Percentiles rank a stretch among this genome's conserved stretches.
Conservation (phyloP, 768 basidiomycete genomes). For the Goffeauzyma gilvescens region DNA sequence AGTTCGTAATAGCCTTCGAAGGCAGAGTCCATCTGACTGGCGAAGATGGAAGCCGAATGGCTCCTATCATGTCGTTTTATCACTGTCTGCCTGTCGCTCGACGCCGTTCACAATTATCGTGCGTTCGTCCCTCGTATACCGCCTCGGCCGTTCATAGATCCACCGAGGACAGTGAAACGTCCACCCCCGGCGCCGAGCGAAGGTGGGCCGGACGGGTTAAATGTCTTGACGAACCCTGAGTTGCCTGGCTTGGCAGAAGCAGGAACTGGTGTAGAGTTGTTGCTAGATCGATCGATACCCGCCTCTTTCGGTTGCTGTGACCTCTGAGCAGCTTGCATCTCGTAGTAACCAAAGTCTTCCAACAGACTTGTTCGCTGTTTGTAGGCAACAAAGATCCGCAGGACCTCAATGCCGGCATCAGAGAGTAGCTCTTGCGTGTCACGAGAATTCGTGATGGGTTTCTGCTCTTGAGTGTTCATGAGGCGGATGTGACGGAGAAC, state of each 20-base stretch:
- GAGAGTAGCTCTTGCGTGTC: conserved; percentile 93
- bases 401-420: conserved; percentile 90
- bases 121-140: neutral
- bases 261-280: neutral
- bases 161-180: neutral
- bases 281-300: neutral
- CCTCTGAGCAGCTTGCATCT: conserved; percentile 13
- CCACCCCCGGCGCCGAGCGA: too few relatives aligned
- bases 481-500: conserved; percentile 27
- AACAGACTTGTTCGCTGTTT: conserved; percentile 79
- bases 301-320: neutral
- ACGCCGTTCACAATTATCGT: too few relatives aligned
- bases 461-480: conserved; percentile 82
- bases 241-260: neutral
- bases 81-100: too few relatives aligned
- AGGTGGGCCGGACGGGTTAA: conserved; percentile 9
- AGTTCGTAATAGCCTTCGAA: too few relatives aligned
- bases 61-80: too few relatives aligned
- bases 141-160: conserved; percentile 1
- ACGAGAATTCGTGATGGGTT: conserved; percentile 93
- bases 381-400: conserved; percentile 83
- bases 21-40: too few relatives aligned
- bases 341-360: conserved; percentile 44
- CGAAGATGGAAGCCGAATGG: too few relatives aligned
- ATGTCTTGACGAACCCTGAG: conserved; percentile 7